Percentiles rank a stretch among this genome's conserved stretches.
Conservation (phyloP, 768 basidiomycete species). For the Leccinellum luteum region DNA sequence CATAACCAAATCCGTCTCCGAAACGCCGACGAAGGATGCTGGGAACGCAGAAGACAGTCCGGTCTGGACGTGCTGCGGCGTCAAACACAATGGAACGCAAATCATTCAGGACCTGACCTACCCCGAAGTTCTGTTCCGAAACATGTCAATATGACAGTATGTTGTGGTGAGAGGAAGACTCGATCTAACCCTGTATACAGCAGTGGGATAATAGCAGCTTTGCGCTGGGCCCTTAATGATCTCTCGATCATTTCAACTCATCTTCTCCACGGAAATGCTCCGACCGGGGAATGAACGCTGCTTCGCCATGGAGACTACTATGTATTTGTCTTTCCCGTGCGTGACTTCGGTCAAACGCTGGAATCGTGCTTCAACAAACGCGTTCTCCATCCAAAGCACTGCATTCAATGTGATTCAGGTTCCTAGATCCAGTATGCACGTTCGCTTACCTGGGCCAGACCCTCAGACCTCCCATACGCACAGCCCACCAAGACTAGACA, state of each 20-base stretch:
- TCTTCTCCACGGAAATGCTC: conserved; percentile 68
- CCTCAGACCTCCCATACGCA: conserved; percentile 71
- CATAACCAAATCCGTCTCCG: conserved; percentile 83
- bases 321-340: conserved; percentile 36
- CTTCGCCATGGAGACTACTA: conserved; percentile 30
- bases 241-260: conserved; percentile 72
- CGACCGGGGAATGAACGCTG: conserved; percentile 46
- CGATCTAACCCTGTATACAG: conserved; percentile 67
- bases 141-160: conserved; percentile 8
- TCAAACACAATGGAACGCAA: conserved; percentile 55
- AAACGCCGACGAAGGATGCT: conserved; percentile 78
- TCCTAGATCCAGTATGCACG: conserved; percentile 12
- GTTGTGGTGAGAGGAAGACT: conserved; percentile 3
- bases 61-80: conserved; percentile 55
- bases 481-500: conserved; percentile 65
- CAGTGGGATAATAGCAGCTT: conserved; percentile 72
- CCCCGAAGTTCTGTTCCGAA: conserved; percentile 57
- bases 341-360: conserved; percentile 70
- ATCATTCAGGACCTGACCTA: conserved; percentile 79
- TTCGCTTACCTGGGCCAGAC: conserved; percentile 65
- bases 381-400: conserved; percentile 62
- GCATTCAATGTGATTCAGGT: conserved; percentile 10
- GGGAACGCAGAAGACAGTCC: conserved; percentile 70
- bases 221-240: conserved; percentile 69
- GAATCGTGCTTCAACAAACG: conserved; percentile 82